phyloP scores from a whole-genome alignment of 495 filamentous ascomycete species.

The Neurospora cerealis region DNA sequence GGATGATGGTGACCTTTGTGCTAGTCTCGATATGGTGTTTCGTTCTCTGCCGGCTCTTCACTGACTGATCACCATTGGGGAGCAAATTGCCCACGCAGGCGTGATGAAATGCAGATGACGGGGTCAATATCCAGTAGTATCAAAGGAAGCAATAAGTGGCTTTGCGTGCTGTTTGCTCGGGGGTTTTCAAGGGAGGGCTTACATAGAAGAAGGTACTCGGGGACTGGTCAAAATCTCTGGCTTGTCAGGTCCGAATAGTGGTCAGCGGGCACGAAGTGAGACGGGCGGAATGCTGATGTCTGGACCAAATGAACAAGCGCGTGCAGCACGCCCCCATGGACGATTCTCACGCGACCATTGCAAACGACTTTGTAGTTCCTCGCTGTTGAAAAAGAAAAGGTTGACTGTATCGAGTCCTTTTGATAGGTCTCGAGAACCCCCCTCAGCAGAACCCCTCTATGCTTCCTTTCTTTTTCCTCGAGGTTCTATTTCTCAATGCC shows the following conservation, averaged over 20 bases:
- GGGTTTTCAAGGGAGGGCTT: background rate
- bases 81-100: background rate
- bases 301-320: background rate
- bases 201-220: background rate
- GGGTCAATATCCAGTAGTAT: too few relatives aligned
- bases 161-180: background rate
- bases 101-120: background rate
- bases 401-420: background rate
- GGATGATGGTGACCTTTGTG: background rate
- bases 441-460: background rate
- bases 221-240: background rate
- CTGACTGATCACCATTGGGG: background rate
- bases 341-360: background rate
- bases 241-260: background rate
- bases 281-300: background rate
- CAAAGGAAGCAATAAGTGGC: background rate
- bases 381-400: background rate
- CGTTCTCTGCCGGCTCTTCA: background rate
- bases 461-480: background rate
- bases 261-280: background rate
- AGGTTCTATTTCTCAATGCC: background rate
- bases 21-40: background rate
- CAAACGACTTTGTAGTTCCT: background rate
- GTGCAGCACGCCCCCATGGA: background rate
- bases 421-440: background rate